Conservation (phyloP, 441 rosid genomes). For the Eruca vesicaria region DNA sequence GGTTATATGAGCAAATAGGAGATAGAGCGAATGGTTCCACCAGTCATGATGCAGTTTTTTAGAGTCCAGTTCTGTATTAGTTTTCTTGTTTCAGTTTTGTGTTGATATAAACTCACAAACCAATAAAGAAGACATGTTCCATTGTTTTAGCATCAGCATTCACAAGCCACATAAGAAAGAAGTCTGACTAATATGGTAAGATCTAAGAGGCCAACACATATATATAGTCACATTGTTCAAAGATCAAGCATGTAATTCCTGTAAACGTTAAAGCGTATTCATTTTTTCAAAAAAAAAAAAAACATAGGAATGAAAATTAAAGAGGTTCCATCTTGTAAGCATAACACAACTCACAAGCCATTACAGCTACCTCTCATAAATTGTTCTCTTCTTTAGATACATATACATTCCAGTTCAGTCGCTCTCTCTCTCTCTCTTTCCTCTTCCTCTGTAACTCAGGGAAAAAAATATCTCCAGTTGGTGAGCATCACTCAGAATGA, state of each 20-base stretch:
- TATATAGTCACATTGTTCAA: background rate
- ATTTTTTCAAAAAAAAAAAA: too few species aligned
- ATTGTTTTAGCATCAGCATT: background rate
- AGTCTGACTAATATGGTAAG: background rate
- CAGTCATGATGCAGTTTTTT: conserved; percentile 11
- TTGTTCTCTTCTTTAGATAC: background rate
- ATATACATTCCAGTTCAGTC: background rate
- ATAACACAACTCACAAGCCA: background rate
- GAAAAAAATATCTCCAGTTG: background rate
- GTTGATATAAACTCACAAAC: background rate
- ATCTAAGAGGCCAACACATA: background rate
- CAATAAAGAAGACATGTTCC: background rate
- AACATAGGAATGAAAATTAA: too few species aligned
- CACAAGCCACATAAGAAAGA: background rate
- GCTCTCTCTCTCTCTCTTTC: background rate
- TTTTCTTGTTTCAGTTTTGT: conserved; percentile 13
- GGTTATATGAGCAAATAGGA: conserved; percentile 15
- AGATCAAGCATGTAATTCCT: background rate
- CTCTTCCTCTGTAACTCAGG: background rate
- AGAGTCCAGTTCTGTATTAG: background rate
- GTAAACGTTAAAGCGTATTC: background rate
- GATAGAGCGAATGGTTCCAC: conserved; percentile 1
- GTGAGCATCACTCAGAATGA: conserved; percentile 14
- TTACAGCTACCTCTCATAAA: background rate
- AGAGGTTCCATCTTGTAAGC: background rate